These are phyloP conservation scores for Trichoderma oligosporum DNA, from an alignment of 2,329 filamentous ascomycete species.

Conservation along the genomic window DNA sequence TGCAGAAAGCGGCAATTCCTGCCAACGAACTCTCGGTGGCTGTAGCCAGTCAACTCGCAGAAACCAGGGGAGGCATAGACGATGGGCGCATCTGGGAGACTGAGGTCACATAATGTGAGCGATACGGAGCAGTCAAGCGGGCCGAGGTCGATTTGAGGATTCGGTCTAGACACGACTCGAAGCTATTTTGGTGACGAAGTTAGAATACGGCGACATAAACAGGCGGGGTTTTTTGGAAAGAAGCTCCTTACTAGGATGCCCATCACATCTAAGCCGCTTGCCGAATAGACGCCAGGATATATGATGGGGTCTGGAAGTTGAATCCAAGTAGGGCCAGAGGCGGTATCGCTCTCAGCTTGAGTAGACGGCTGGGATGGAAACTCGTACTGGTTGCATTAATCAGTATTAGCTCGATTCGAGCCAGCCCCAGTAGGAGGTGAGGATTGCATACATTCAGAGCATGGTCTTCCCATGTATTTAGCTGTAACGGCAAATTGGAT, in stretches of 20 bases:
- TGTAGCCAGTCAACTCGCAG: slow-evolving; percentile 73
- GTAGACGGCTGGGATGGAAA: slow-evolving; percentile 16
- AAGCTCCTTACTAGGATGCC: slow-evolving; percentile 46
- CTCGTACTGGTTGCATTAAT: slow-evolving; percentile 20
- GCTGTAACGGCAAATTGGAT: slow-evolving; percentile 19
- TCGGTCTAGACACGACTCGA: slow-evolving; percentile 64
- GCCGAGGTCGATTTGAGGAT: slow-evolving; percentile 74
- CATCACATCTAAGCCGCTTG: slow-evolving; percentile 55
- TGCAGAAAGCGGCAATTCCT: slow-evolving; percentile 84
- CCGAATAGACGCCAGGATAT: slow-evolving; percentile 53
- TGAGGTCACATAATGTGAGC: slow-evolving; percentile 76
- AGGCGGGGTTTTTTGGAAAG: background rate
- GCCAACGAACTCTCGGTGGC: slow-evolving; percentile 67
- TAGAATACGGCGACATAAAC: background rate
- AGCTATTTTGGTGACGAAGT: slow-evolving; percentile 33
- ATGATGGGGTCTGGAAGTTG: slow-evolving; percentile 45
- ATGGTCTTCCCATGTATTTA: slow-evolving; percentile 36
- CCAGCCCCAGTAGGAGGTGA: background rate
- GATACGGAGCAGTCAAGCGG: slow-evolving; percentile 81
- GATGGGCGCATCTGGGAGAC: slow-evolving; percentile 70
- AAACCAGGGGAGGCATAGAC: slow-evolving; percentile 83
- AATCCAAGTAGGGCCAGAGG: slow-evolving; percentile 23
- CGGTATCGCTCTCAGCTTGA: background rate
- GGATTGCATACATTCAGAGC: slow-evolving; percentile 34
- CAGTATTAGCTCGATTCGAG: background rate